Base-by-base conservation (phyloP, 192 early-diverging fungal species). In the Linnemannia exigua region DNA sequence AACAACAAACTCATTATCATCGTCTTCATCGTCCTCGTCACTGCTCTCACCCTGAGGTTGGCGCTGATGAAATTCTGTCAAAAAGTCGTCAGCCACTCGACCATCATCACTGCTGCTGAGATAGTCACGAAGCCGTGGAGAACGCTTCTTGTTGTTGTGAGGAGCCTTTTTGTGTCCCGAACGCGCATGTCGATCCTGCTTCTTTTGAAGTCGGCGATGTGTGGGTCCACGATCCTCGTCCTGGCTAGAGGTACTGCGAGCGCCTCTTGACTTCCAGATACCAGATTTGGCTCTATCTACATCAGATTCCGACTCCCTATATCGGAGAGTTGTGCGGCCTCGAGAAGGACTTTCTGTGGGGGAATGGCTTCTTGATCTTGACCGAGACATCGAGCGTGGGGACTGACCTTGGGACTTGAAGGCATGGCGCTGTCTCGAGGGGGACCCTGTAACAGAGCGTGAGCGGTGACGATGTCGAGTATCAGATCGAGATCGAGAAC, bases 101-200 rank as follows among this genome's bases (percentile, higher is more conserved):
- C 87, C 81, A 70, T 90, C 86, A 37, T 89, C 89, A 9, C 84
- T 88, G 72, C 89, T 89, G 31, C 88, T 90, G 22, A 90, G 87
- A 68, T 90, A 91, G 38, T 91, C 90, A 41, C 90, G 88, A 63
- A 90, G 83, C 19, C 91, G 78, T 33, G 86, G 83, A 22, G 74
- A 77, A 31, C 88, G 72, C 25, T 88, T 76, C 73, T 79, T 86
- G 25, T 79, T 66, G 19, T 66, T 54, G 20, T 44, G 44, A 3
- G 51, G 44, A 4, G 71, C 38, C 37, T 72, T 81, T 67, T 77
- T 79, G 68, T 70, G 25, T 37, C n/a, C 67, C 6, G 54, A 1
- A 25, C 79, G 72, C 6, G 61, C 16, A n/a, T 47, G 33, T 31
- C 52, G 77, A 46, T 38, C 37, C n/a, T 51, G 47, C n/a, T 69